Base-by-base conservation (phyloP, 108 stramenopile genomes). In the Stephanodiscus minutulus region DNA sequence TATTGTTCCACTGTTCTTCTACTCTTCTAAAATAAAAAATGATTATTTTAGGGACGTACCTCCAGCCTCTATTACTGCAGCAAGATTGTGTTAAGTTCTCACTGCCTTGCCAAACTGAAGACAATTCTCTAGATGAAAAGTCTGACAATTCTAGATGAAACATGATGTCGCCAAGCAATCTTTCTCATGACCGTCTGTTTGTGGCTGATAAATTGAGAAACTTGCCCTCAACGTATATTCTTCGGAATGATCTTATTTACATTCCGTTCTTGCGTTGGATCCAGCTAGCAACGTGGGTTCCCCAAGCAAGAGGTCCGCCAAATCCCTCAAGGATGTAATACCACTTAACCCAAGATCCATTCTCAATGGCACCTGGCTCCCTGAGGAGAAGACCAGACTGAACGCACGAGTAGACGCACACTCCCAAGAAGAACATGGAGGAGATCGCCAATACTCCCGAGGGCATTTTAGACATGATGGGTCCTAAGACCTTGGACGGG, bases 221-320 rank as follows among this genome's bases (percentile, higher is more conserved):
- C 12, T 55, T 2, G 11, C 21, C 27, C 22, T 28, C 54, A 27
- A n/a, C 50, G 22, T 24, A 50, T 13, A 18, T 55, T 8, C 24
- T 25, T 25, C 5, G n/a, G 13, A 13, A 18, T 12, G 4, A 25
- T 20, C 0, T 28, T 74, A 76, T 86, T 93, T 93, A 96, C 91
- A 89, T 92, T 55, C 95, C 95, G 59, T 96, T 96, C 86, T 93
- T 88, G 84, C 95, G 90, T 76, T 96, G 95, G 71, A 96, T 96
- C 95, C 95, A 96, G 66, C 82, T 73, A 36, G 95, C 95, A 59
- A 96, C 95, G 64, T 96, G 95, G 37, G 91, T 92, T 55, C 95
- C 95, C 95, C 95, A 96, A 12, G 95, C 92, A 61, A 96, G 70
- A 17, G 95, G 95, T 72, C 95, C 95, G 46, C 88, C 89, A 52